A percentile compares a stretch with the other conserved stretches of the same genome.
These are phyloP conservation scores for Crithidia bombi DNA, from an alignment of 208 protist genomes.

Conservation along the genomic window DNA sequence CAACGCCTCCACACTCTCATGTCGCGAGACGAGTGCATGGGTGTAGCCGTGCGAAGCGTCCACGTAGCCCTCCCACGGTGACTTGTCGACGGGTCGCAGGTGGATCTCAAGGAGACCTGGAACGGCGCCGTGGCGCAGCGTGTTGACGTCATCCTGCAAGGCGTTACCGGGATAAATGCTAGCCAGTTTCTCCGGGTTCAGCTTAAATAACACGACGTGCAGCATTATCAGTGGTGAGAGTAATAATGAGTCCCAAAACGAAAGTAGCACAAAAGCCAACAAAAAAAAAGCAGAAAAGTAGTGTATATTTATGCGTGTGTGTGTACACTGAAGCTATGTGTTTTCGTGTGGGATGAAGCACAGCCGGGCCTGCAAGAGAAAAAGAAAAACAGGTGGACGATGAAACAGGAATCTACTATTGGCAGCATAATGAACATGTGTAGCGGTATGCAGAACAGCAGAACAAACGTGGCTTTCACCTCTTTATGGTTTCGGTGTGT, in stretches of 20 bases:
- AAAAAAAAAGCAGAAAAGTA: not conserved
- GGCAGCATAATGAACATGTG: not conserved
- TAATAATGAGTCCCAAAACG: not conserved
- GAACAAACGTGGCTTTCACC: too few species aligned
- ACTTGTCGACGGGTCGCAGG: slow-evolving; percentile 37
- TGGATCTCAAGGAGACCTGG: slow-evolving; percentile 50
- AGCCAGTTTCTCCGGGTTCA: slow-evolving; percentile 44
- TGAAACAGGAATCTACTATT: not conserved
- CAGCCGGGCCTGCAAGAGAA: not conserved
- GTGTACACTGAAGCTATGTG: too few species aligned
- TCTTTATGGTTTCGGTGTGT: too few species aligned
- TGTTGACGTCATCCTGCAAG: slow-evolving; percentile 20
- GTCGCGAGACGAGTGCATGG: slow-evolving; percentile 60
- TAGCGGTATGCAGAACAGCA: too few species aligned
- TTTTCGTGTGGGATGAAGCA: too few species aligned
- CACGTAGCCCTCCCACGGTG: slow-evolving; percentile 50
- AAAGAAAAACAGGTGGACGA: not conserved
- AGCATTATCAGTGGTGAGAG: slow-evolving; percentile 28
- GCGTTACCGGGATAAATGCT: slow-evolving; percentile 13
- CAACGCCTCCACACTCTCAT: slow-evolving; percentile 43
- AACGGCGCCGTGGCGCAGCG: slow-evolving; percentile 29
- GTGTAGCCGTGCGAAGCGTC: slow-evolving; percentile 52
- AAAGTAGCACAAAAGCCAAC: too few species aligned
- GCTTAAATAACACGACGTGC: slow-evolving; percentile 69
- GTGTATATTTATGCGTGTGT: not conserved